Evolutionary conservation across 2,329 filamentous ascomycete genomes (phyloP).

Genomic region (Passalora sequoiae): DNA sequence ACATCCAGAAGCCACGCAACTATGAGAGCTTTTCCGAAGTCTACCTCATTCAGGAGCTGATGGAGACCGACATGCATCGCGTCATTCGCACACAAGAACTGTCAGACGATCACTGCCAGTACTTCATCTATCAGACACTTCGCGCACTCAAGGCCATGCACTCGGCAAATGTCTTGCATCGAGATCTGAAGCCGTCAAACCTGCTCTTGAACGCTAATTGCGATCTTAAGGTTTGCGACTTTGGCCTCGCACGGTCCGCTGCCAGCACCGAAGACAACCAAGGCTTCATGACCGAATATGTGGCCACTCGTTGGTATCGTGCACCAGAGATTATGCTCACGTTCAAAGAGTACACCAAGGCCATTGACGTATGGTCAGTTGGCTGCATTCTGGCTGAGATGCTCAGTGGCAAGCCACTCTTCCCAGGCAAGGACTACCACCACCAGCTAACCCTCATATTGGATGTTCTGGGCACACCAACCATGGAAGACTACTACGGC

Average conservation of each 20-base stretch:
- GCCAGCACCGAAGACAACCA: conserved; percentile 98
- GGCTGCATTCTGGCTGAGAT: conserved; percentile 98
- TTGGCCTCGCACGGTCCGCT: conserved; percentile 85
- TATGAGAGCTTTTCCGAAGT: conserved; percentile 97
- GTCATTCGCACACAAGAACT: conserved; percentile 98
- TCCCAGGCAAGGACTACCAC: conserved; percentile 98
- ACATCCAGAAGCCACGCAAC: conserved; percentile 95
- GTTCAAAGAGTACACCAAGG: conserved; percentile 99
- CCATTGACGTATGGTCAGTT: conserved; percentile 98
- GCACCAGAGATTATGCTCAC: conserved; percentile 99
- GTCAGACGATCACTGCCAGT: conserved; percentile 98
- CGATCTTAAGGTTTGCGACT: conserved; percentile 98
- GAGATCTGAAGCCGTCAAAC: conserved; percentile 96
- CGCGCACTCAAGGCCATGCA: conserved; percentile 98
- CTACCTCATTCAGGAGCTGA: conserved; percentile 97
- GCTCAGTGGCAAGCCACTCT: conserved; percentile 95
- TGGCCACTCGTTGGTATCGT: conserved; percentile 97
- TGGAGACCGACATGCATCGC: conserved; percentile 99
- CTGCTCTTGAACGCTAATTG: conserved; percentile 96
- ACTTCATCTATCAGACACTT: conserved; percentile 99
- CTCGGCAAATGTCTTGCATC: conserved; percentile 94
- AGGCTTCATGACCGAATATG: conserved; percentile 99
- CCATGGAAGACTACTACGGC: conserved; percentile 99
- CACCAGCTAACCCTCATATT: conserved; percentile 96
- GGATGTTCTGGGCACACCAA: conserved; percentile 93